Base-by-base conservation (phyloP, 1,284 basidiomycete species). In the Taiwanofungus camphoratus region DNA sequence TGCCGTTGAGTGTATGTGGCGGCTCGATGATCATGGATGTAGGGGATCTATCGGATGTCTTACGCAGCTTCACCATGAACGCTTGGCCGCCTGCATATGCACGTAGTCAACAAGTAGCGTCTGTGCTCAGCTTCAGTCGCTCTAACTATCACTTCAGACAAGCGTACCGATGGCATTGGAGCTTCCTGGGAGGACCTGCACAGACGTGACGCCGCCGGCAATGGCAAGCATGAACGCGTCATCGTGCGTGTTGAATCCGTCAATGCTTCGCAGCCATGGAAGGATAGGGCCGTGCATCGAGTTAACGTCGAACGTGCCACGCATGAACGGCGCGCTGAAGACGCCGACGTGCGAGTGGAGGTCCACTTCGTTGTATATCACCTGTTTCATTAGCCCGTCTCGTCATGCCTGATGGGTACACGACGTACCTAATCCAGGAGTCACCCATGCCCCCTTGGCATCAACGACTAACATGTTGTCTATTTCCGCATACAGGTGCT, bases 281-380 rank as follows among this genome's bases (percentile, higher is more conserved):
- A 60, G 35, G 24, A 60, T 49, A 7, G 87, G 76, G 0, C 77
- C 80, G 52, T 80, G 68, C 8, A 54, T 48, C 2, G 81, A 82
- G 51, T 78, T 75, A 8, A 69, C 61, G 54, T 84, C 81, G 33
- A 65, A 52, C 6, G 75, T 65, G 15, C 77, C 79, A 66, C 48
- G 31, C 8, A 38, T 44, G 30, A 52, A 33, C 0, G 89, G 89
- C 2, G 75, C 59, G 41, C 82, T 74, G 49, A 79, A 63, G 5
- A 92, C 65, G 1, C 87, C 90, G 16, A 91, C 63, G 57, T 92
- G 90, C 2, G 86, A 87, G 62, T 94, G 82, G 49, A 91, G 65
- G 57, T 91, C 87, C 29, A 91, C 81, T 52, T 41, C 20, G 18
- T 11, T 29, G 12, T 23, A 5, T 19, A 24, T 11, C 13, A 26